Base-by-base conservation (phyloP, 75 land plant genomes). In the Selaginella tamariscina region DNA sequence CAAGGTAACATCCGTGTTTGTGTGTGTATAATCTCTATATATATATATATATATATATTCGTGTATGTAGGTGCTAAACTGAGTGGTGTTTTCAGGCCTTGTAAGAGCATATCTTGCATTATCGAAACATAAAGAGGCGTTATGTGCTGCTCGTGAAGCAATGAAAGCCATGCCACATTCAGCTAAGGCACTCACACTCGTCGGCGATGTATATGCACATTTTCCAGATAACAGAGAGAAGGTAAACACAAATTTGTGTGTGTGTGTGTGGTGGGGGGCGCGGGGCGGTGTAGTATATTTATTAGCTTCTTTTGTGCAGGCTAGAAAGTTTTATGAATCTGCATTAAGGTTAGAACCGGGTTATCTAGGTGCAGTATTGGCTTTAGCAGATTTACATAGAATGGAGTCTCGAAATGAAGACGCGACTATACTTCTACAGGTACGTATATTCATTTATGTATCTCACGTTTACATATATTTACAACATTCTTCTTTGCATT, bases 161-260 rank as follows among this genome's bases (percentile, higher is more conserved):
- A 80, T 94, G 85, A 94, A 85, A 68, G 82, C 85, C 8, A 87
- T 94, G 98, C 96, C 89, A 64, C 98, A 94, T 68, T 87, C 91
- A 30, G 98, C 98, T 29, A 94, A 94, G 72, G 96, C 96, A 69
- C 77, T 90, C 15, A 94, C 88, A 33, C 67, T 94, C 67, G 96
- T 94, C 57, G 98, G 98, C 24, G 98, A 94, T 90, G 98, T 90
- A n/a, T 87, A 94, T 81, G 96, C 96, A 18, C 81, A 84, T 71
- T 80, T 71, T 65, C 72, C 91, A 44, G 77, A 84, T 68, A 86
- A 88, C 22, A 77, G 96, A 64, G 98, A 94, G 31, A 94, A 94
- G 98, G 98, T 94, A 72, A 33, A 39, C 2, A 65, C 31, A 27
- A 9, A 11, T 65, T 9, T 59, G 21, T n/a, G n/a, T n/a, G n/a